Evolutionary conservation across 805 yeast species (phyloP).

Genomic region (Jamesozyma gamospora): DNA sequence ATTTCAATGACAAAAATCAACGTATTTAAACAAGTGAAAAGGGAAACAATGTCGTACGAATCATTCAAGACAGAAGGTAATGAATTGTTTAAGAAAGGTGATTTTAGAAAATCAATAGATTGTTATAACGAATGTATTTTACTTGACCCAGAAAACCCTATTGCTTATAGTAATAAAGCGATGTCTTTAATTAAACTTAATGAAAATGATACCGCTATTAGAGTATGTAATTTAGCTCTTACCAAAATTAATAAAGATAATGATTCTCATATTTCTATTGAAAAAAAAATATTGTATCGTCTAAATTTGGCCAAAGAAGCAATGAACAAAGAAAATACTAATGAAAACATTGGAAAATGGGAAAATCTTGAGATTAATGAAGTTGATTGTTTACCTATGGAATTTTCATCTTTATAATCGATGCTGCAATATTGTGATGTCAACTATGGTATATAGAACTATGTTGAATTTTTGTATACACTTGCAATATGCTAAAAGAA

Average conservation of each 20-base stretch:
- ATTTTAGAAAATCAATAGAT: conserved; percentile 42
- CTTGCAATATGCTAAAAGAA: too few relatives aligned
- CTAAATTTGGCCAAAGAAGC: conserved; percentile 33
- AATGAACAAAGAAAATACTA: neutral
- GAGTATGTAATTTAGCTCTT: conserved; percentile 44
- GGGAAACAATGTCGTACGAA: conserved; percentile 9
- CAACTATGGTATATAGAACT: too few relatives aligned
- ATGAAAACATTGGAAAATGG: neutral
- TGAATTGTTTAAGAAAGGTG: conserved; percentile 35
- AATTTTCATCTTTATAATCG: conserved; percentile 17
- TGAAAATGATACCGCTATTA: conserved; percentile 40
- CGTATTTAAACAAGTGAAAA: neutral
- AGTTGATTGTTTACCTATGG: conserved; percentile 37
- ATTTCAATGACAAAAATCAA: neutral
- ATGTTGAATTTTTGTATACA: too few relatives aligned
- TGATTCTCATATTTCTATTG: conserved; percentile 26
- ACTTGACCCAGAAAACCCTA: conserved; percentile 40
- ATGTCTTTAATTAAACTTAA: conserved; percentile 48
- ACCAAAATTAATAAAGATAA: conserved; percentile 1
- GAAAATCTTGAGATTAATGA: conserved; percentile 30
- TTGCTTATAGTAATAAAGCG: conserved; percentile 59
- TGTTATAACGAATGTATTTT: conserved; percentile 48
- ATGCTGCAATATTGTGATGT: too few relatives aligned
- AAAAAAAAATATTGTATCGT: conserved; percentile 44
- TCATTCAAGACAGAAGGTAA: conserved; percentile 39